Percentiles rank a stretch among this genome's conserved stretches.
Evolutionary conservation across 2,329 filamentous ascomycete species (phyloP).

Genomic region (Fusarium compactum): DNA sequence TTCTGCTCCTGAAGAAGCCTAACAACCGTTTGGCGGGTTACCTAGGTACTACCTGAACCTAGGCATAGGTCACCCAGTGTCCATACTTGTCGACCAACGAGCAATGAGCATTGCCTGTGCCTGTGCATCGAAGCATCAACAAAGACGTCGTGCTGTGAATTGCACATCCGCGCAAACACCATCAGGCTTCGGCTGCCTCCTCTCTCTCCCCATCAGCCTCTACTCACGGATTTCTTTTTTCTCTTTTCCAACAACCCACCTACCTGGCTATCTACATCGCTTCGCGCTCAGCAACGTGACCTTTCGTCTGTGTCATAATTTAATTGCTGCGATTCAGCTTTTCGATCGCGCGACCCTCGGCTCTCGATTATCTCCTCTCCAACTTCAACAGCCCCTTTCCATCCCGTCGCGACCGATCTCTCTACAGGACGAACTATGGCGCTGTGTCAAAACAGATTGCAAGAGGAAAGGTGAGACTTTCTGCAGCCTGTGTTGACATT

Average conservation of each 20-base stretch:
- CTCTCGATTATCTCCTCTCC: constrained; percentile 17
- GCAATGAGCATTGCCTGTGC: constrained; percentile 21
- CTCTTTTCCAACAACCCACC: neutral
- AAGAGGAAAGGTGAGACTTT: constrained; percentile 81
- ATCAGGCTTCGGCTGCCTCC: constrained; percentile 29
- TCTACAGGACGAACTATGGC: constrained; percentile 70
- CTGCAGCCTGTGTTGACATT: neutral
- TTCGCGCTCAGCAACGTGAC: neutral
- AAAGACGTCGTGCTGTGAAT: constrained; percentile 39
- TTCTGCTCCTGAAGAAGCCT: neutral
- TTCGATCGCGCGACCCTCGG: constrained; percentile 8
- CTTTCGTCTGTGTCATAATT: constrained; percentile 4
- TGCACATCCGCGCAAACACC: constrained; percentile 35
- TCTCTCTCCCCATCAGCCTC: constrained; percentile 14
- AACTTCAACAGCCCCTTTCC: constrained; percentile 11
- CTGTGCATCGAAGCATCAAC: constrained; percentile 45
- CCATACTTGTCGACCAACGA: constrained; percentile 33
- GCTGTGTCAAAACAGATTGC: constrained; percentile 86
- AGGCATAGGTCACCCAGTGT: neutral
- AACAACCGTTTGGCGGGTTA: constrained; percentile 25
- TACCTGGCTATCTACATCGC: neutral
- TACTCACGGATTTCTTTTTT: neutral
- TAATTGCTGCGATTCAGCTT: constrained; percentile 11
- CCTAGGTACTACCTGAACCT: neutral
- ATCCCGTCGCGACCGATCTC: constrained; percentile 7